A percentile compares a stretch with the other conserved stretches of the same genome.
phyloP scores from a whole-genome alignment of 257 asterid genomes.

The Scutellaria galericulata region DNA sequence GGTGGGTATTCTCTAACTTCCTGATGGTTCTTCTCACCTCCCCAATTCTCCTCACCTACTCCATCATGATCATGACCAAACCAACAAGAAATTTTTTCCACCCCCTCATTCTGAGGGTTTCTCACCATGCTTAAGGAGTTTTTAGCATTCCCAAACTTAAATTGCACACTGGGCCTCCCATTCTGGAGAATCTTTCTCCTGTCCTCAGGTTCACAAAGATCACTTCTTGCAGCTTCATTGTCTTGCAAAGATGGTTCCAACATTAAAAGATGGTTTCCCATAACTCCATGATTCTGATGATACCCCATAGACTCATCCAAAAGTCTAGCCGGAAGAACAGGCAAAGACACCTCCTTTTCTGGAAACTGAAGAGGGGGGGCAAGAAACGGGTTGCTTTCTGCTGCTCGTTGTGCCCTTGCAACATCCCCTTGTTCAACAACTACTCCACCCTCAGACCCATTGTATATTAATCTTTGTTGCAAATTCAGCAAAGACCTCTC shows the following conservation, averaged over 20 bases:
- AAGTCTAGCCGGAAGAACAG: constrained; percentile 58
- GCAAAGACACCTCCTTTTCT: constrained; percentile 62
- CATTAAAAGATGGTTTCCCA: constrained; percentile 43
- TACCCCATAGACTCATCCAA: constrained; percentile 42
- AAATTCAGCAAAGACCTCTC: constrained; percentile 47
- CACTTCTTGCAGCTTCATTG: constrained; percentile 43
- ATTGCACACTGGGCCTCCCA: constrained; percentile 58
- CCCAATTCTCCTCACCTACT: constrained; percentile 47
- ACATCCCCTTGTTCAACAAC: constrained; percentile 48
- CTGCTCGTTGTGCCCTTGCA: constrained; percentile 47
- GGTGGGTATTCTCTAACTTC: constrained; percentile 43
- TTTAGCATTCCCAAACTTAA: constrained; percentile 52
- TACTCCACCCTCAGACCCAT: constrained; percentile 53
- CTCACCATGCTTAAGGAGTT: constrained; percentile 42
- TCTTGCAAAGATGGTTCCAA: constrained; percentile 49
- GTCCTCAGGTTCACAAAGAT: constrained; percentile 43
- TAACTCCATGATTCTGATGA: constrained; percentile 38
- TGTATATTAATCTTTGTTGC: constrained; percentile 46
- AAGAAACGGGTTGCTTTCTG: constrained; percentile 69
- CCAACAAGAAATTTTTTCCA: constrained; percentile 45
- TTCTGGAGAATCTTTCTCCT: constrained; percentile 47
- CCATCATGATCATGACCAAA: constrained; percentile 48
- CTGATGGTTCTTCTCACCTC: constrained; percentile 47
- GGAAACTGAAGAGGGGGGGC: constrained; percentile 63
- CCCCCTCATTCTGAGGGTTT: constrained; percentile 43